A percentile compares a stretch with the other conserved stretches of the same genome.
Evolutionary conservation across 73 alveolate genomes (phyloP).

Genomic region (Paramecium caudatum): DNA sequence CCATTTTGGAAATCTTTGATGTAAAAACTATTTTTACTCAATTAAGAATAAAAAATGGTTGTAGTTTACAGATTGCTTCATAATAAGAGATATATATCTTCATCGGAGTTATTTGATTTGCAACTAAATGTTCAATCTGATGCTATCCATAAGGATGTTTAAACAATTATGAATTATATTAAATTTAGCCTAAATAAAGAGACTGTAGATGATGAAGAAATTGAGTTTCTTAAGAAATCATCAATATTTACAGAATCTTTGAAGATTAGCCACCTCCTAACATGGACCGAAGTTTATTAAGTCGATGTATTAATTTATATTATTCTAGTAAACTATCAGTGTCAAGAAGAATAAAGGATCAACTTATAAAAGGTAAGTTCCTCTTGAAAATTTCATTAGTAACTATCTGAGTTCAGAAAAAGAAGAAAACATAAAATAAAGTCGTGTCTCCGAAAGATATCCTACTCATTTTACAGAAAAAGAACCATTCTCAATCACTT

Average conservation of each 20-base stretch:
- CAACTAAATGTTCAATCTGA: not conserved
- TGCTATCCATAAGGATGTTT: not conserved
- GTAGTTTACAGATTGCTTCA: not conserved
- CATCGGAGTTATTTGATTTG: conserved; percentile 46
- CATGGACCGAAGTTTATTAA: conserved; percentile 52
- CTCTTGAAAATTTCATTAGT: conserved; percentile 29
- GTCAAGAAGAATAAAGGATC: not conserved
- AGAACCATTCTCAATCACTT: not conserved
- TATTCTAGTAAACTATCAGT: not conserved
- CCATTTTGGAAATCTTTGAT: conserved; percentile 3
- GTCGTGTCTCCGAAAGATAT: not conserved
- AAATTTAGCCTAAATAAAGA: not conserved
- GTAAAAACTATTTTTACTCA: not conserved
- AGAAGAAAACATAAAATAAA: not conserved
- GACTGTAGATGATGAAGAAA: conserved; percentile 41
- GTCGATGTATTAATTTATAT: not conserved
- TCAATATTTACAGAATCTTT: conserved; percentile 25
- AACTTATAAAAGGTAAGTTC: conserved; percentile 17
- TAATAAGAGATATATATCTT: not conserved
- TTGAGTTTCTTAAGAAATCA: conserved; percentile 1
- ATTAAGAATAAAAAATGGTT: conserved; percentile 29
- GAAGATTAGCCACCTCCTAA: not conserved
- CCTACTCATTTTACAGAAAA: not conserved
- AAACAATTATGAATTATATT: not conserved
- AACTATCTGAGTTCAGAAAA: not conserved